These are phyloP conservation scores for Pythium myriotylum DNA, from an alignment of 352 stramenopile genomes.

Conservation along the genomic window DNA sequence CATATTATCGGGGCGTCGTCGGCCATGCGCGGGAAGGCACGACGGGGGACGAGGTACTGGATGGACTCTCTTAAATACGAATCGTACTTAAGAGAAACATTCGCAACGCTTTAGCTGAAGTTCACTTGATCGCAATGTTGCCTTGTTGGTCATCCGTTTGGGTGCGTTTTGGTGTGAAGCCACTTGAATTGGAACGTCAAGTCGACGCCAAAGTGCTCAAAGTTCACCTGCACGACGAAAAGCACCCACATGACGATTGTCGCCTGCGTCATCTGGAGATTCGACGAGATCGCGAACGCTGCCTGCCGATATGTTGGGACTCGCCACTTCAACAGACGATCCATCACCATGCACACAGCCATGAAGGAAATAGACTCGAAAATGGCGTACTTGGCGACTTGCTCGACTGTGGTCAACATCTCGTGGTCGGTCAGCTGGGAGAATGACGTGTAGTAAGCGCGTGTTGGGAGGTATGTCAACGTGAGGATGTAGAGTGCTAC, in stretches of 20 bases:
- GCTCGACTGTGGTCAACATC: not conserved
- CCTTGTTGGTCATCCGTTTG: too few species aligned
- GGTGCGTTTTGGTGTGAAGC: too few species aligned
- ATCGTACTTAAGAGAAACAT: too few species aligned
- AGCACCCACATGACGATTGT: slow-evolving; percentile 30
- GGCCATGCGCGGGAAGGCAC: too few species aligned
- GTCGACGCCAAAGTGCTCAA: slow-evolving; percentile 27
- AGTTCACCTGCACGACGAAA: slow-evolving; percentile 25
- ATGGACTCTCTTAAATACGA: too few species aligned
- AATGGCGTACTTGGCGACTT: slow-evolving; percentile 2
- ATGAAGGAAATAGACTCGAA: slow-evolving; percentile 6
- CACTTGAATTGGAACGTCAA: too few species aligned
- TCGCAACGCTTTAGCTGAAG: too few species aligned
- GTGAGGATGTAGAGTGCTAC: slow-evolving; percentile 28
- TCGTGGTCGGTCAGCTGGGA: slow-evolving; percentile 12
- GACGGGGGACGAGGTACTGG: too few species aligned
- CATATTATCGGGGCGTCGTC: too few species aligned
- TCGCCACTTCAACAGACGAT: not conserved
- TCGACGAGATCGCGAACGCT: not conserved
- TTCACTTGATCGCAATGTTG: too few species aligned
- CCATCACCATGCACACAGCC: not conserved
- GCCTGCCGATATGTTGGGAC: not conserved
- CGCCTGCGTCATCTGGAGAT: not conserved
- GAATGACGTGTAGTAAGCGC: slow-evolving; percentile 32
- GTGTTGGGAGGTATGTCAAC: slow-evolving; percentile 30